These are phyloP conservation scores for Pythium phragmiticola DNA, from an alignment of 352 stramenopile species.

Conservation along the genomic window DNA sequence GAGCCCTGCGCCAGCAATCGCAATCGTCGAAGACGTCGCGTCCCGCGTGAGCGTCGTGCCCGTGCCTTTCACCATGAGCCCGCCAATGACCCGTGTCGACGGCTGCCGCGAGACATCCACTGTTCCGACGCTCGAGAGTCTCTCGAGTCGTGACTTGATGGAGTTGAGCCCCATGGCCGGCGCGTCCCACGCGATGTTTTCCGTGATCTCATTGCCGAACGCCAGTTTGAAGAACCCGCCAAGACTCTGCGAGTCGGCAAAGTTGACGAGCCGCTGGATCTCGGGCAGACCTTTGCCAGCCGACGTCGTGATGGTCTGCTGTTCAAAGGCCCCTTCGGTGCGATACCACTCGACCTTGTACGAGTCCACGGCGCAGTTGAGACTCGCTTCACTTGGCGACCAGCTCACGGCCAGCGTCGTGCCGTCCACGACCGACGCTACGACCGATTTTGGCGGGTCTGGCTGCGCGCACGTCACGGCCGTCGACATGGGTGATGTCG, in stretches of 20 bases:
- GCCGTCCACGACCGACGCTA: slow-evolving; percentile 52
- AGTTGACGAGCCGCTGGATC: slow-evolving; percentile 55
- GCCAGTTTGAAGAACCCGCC: slow-evolving; percentile 67
- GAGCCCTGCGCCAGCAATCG: slow-evolving; percentile 29
- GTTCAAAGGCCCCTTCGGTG: slow-evolving; percentile 44
- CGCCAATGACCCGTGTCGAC: slow-evolving; percentile 43
- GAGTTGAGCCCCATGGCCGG: slow-evolving; percentile 51
- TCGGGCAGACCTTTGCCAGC: slow-evolving; percentile 63
- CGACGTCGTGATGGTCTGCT: slow-evolving; percentile 80
- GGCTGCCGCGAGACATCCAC: slow-evolving; percentile 49
- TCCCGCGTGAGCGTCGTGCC: slow-evolving; percentile 33
- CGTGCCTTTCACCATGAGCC: slow-evolving; percentile 36
- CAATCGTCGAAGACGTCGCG: slow-evolving; percentile 29
- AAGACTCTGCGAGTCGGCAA: slow-evolving; percentile 56
- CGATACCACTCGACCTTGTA: slow-evolving; percentile 84
- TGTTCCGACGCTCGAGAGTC: slow-evolving; percentile 60
- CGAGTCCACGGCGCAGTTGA: slow-evolving; percentile 49
- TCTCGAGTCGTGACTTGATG: slow-evolving; percentile 67
- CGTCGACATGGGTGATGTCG: slow-evolving; percentile 55
- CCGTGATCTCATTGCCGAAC: slow-evolving; percentile 55
- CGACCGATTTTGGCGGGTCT: slow-evolving; percentile 39
- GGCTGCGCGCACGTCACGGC: slow-evolving; percentile 60
- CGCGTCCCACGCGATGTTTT: slow-evolving; percentile 73
- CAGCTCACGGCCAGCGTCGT: slow-evolving; percentile 55
- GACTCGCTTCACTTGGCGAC: slow-evolving; percentile 31